These are phyloP conservation scores for Mucor plumbeus DNA, from an alignment of 371 early-diverging fungal genomes.

Conservation along the genomic window DNA sequence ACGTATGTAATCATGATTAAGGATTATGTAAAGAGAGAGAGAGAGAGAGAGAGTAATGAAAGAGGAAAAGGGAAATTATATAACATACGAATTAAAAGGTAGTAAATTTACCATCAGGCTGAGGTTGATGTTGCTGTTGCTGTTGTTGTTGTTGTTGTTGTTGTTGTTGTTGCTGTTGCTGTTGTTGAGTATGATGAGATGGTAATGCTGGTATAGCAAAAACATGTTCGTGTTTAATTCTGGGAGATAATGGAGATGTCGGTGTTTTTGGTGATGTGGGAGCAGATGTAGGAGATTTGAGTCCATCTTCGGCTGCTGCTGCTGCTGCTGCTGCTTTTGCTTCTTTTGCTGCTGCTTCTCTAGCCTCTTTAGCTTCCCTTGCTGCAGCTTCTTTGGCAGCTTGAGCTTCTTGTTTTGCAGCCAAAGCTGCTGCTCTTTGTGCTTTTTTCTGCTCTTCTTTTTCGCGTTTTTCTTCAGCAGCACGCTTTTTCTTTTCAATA, in stretches of 20 bases:
- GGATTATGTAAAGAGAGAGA: not conserved
- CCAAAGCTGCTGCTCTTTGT: constrained; percentile 9
- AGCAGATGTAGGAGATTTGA: constrained; percentile 12
- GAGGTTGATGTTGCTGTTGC: not conserved
- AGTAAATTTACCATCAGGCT: not conserved
- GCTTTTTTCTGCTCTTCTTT: constrained; percentile 16
- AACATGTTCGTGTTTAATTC: constrained; percentile 11
- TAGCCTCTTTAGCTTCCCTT: not conserved
- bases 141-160: constrained; percentile 3
- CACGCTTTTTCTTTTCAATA: constrained; percentile 17
- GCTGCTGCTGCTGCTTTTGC: constrained; percentile 2
- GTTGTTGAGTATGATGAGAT: constrained; percentile 4
- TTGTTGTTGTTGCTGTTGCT: constrained; percentile 8
- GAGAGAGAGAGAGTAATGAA: too few relatives aligned
- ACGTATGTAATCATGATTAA: not conserved
- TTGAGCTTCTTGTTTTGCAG: constrained; percentile 6
- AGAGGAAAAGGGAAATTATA: not conserved
- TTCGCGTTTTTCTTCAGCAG: constrained; percentile 20
- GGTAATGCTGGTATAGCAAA: constrained; percentile 16
- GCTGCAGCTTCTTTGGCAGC: constrained; percentile 3
- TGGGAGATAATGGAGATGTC: constrained; percentile 10
- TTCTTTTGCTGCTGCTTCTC: constrained; percentile 13
- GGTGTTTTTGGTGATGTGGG: constrained; percentile 25
- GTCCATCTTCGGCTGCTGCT: not conserved
- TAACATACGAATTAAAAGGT: not conserved